Base-by-base conservation (phyloP, 2,329 filamentous ascomycete species). In the Teratosphaeria zuluensis region DNA sequence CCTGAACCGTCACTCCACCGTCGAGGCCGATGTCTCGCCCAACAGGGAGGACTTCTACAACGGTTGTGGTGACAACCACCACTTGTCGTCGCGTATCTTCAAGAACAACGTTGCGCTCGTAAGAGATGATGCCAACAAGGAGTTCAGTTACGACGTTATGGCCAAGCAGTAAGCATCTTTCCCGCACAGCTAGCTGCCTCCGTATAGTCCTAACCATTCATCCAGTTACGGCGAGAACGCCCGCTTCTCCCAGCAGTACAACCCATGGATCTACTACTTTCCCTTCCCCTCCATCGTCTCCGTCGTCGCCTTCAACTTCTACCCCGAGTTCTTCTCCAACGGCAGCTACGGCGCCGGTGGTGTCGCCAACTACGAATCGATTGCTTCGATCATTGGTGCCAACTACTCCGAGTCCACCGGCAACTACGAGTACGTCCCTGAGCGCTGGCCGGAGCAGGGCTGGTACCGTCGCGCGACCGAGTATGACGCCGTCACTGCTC, bases 31-130 rank as follows among this genome's bases (percentile, higher is more conserved):
- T 58, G 62, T 70, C 38, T 69, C 65, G 0, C 68, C 68, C n/a
- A 68, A 69, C 58, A 60, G 61, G n/a, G 65, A 65, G 62, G 72
- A 74, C 58, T 73, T 69, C 65, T 73, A 72, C 65, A 61, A 65
- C 21, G 72, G 66, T 35, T 69, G 65, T 54, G 67, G 67, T 24
- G 66, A 69, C 62, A 70, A 70, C 59, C 69, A 71, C 62, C 67
- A 69, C 55, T 48, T 71, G 16, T 69, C 65, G 2, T 70, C 68
- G 24, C 62, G 67, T 21, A 60, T 68, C 2, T 69, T 70, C 64
- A 62, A 64, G 59, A 68, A 70, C 59, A 67, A 69, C 56, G 67
- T 70, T n/a, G 58, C 53, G 6, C 58, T 64, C n/a, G 68, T 58
- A 3, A 53, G 57, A 11, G 56, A 61, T 19, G 59, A 62, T 56